Evolutionary conservation across 495 filamentous ascomycete genomes (phyloP), one percentile per base, ranked within the genome.

Genomic region (Hypoxylon subgilvum): DNA sequence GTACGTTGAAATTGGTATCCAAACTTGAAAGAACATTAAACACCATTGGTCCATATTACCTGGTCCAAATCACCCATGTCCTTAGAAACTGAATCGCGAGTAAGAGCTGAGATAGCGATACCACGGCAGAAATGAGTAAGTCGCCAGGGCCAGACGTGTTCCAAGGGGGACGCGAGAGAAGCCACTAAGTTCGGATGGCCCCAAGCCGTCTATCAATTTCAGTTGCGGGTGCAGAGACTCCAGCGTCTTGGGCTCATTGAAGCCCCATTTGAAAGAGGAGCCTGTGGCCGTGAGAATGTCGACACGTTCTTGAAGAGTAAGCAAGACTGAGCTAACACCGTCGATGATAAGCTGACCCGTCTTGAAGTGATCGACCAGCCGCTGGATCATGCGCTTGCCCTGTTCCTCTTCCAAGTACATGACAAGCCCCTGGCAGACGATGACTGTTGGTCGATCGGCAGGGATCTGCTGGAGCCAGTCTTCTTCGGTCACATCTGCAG

Each of bases 381-480:
- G 58, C 7, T 25, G 43, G 3, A 69, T 61, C 42, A 69, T 35
- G 25, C 23, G 38, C 13, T 57, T 63, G 4, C 40, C 55, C 0
- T 35, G n/a, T 16, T 61, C 63, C 21, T 58, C 62, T 38, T 57
- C 50, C n/a, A 69, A 30, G 19, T 57, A 69, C 66, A 69, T 66
- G n/a, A 58, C 21, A 5, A 69, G 23, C 28, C 63, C 66, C 47
- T 66, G 53, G 19, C 57, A 60, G 6, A 69, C 34, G 13, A 69
- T 13, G 6, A 61, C 38, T 1, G 63, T 60, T 2, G 66, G 58
- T 18, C 66, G 50, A 23, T 66, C 66, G 10, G 51, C 30, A 2
- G 66, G 63, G 13, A 66, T 54, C 14, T 48, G 45, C 28, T 39
- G 22, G 4, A 66, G 63, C 58, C 63, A 69, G 8, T 31, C 36